These are phyloP conservation scores for Trichosporon coremiiforme DNA, from an alignment of 1,284 basidiomycete genomes.

Conservation along the genomic window DNA sequence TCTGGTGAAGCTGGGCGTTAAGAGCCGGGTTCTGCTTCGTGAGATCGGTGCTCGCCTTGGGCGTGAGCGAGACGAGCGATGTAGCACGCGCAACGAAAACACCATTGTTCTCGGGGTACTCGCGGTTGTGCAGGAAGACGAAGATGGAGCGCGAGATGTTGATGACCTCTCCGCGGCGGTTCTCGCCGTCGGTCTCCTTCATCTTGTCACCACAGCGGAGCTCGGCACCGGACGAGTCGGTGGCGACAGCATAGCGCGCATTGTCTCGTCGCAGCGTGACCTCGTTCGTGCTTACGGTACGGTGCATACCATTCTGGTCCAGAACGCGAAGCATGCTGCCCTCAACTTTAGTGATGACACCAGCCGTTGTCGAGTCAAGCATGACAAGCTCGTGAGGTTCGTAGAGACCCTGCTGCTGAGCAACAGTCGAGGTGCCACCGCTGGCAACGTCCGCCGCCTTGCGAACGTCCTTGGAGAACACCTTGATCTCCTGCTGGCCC, in stretches of 20 bases:
- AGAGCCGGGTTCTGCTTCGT: slow-evolving; percentile 94
- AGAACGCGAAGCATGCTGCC: slow-evolving; percentile 91
- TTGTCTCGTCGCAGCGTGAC: slow-evolving; percentile 84
- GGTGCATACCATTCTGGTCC: slow-evolving; percentile 88
- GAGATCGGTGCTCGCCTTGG: slow-evolving; percentile 74
- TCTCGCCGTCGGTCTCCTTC: slow-evolving; percentile 88
- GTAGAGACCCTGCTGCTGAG: slow-evolving; percentile 76
- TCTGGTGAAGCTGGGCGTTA: slow-evolving; percentile 49
- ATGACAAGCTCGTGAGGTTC: slow-evolving; percentile 96
- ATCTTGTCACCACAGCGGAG: slow-evolving; percentile 79
- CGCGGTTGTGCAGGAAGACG: slow-evolving; percentile 92
- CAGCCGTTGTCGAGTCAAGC: slow-evolving; percentile 89
- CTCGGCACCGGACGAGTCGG: slow-evolving; percentile 80
- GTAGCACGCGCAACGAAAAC: slow-evolving; percentile 80
- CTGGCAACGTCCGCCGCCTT: slow-evolving; percentile 95
- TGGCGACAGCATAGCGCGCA: slow-evolving; percentile 80
- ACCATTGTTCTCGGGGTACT: slow-evolving; percentile 85
- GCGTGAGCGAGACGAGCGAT: slow-evolving; percentile 77
- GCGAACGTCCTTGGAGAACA: slow-evolving; percentile 95
- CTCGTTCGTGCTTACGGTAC: slow-evolving; percentile 89
- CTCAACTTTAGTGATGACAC: slow-evolving; percentile 97
- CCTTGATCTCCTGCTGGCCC: slow-evolving; percentile 93
- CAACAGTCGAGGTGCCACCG: slow-evolving; percentile 58
- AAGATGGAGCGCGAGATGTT: slow-evolving; percentile 95
- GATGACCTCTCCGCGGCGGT: slow-evolving; percentile 87